phyloP scores from a whole-genome alignment of 2,329 filamentous ascomycete genomes.

The Verticillium tricorpus region DNA sequence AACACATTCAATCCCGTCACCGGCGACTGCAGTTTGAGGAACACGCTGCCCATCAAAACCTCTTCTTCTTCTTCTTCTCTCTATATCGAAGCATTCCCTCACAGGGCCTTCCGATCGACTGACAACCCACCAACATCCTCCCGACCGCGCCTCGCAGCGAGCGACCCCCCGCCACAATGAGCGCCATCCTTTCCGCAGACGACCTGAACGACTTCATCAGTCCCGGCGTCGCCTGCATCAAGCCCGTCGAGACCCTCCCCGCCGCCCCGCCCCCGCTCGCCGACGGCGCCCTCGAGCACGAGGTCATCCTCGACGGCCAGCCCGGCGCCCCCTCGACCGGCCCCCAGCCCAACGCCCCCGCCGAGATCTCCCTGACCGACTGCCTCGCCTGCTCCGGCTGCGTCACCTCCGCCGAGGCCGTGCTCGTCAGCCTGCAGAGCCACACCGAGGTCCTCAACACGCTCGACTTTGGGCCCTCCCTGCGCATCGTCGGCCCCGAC shows the following conservation, averaged over 20 bases:
- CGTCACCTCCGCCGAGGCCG: conserved; percentile 93
- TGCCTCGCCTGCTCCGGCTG: conserved; percentile 97
- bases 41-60: background rate
- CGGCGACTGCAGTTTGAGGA: background rate
- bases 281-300: conserved; percentile 51
- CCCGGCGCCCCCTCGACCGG: conserved; percentile 46
- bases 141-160: background rate
- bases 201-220: conserved; percentile 99
- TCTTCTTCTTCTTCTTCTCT: background rate
- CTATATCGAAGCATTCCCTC: background rate
- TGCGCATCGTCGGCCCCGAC: conserved; percentile 32
- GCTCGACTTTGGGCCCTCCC: conserved; percentile 62
- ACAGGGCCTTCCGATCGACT: background rate
- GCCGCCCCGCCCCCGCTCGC: conserved; percentile 42
- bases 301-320: conserved; percentile 92
- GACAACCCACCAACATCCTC: background rate
- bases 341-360: conserved; percentile 57
- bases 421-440: conserved; percentile 92
- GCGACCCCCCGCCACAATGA: conserved; percentile 57
- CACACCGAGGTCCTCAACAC: conserved; percentile 85
- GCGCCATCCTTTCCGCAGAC: conserved; percentile 92
- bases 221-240: conserved; percentile 95
- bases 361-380: conserved; percentile 93
- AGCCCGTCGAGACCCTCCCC: conserved; percentile 90
- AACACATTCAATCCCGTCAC: background rate